Evolutionary conservation across 2,329 filamentous ascomycete genomes (phyloP), one percentile per base, ranked within the genome.

Genomic region (Metarhizium brunneum): DNA sequence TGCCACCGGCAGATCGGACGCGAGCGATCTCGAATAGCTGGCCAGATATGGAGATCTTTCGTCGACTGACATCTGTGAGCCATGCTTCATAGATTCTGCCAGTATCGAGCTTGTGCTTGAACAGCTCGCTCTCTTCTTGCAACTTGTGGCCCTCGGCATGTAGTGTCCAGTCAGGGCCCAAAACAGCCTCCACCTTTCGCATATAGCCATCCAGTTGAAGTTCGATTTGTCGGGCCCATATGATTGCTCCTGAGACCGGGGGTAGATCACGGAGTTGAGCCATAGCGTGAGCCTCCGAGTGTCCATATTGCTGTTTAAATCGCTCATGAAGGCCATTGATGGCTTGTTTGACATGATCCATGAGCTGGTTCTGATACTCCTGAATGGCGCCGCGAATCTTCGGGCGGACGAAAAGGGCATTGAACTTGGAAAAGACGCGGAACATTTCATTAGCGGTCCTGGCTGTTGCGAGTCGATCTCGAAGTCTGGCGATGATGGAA

Each of bases 401-500:
- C n/a, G 94, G 94, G 57, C 94, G 85, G 56, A 99, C 92, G 64
- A 99, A 95, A 35, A 99, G 85, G 2, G 94, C 94, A 68, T 99
- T 99, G 81, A 99, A 99, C 69, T 97, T 97, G 54, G 94, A 97
- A 70, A 99, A 99, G 59, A 99, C 94, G 54, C 95, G 88, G 71
- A 99, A 99, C 94, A 99, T 99, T 73, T 99, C 95, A 68, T 95
- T 97, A 45, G 94, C 94, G 59, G 91, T 96, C 78, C 95, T 96
- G 13, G 94, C 92, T 6, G 91, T 96, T 14, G 92, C 94, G 55
- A 99, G 80, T 57, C 94, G 88, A 71, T 99, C 94, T 65, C 94
- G 83, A 36, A 99, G 79, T 54, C 91, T 83, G 38, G 94, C 91
- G 69, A 99, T 99, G 71, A 99, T 99, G 3, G 94, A 96, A 72